phyloP scores from a whole-genome alignment of 345 rosid genomes.

The Sonneratia caseolaris region DNA sequence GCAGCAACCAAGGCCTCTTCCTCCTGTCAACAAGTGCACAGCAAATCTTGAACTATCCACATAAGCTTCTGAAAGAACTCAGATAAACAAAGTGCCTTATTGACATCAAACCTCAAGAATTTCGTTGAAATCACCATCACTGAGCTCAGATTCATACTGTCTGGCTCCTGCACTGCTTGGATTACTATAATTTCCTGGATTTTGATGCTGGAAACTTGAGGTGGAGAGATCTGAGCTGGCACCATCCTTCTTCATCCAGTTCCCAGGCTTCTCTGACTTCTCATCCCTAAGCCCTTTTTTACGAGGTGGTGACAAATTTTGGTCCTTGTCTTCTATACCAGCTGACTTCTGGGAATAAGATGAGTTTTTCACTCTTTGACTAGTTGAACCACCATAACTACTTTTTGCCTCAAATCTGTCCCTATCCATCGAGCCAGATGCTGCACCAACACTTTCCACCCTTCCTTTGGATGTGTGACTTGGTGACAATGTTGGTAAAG shows the following conservation, averaged over 20 bases:
- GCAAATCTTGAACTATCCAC: too few relatives aligned
- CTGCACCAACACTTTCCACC: slow-evolving; percentile 47
- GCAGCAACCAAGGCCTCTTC: slow-evolving; percentile 88
- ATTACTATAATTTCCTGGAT: slow-evolving; percentile 20
- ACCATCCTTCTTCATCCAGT: slow-evolving; percentile 41
- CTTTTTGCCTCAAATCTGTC: slow-evolving; percentile 42
- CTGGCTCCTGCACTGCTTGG: slow-evolving; percentile 33
- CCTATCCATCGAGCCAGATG: slow-evolving; percentile 41
- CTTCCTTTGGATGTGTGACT: slow-evolving; percentile 31
- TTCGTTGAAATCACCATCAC: slow-evolving; percentile 68
- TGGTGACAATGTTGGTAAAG: slow-evolving; percentile 15
- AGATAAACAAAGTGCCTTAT: too few relatives aligned
- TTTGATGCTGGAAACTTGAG: slow-evolving; percentile 34
- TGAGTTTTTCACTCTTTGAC: slow-evolving; percentile 33
- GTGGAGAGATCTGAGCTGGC: slow-evolving; percentile 36
- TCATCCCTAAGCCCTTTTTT: slow-evolving; percentile 71
- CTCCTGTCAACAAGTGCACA: slow-evolving; percentile 18
- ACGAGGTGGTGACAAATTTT: slow-evolving; percentile 70
- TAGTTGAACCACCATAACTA: slow-evolving; percentile 36
- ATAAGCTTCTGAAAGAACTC: too few relatives aligned
- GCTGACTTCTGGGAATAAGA: slow-evolving; percentile 38
- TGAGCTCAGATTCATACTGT: slow-evolving; percentile 40
- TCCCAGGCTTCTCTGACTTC: slow-evolving; percentile 50
- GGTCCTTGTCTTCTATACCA: slow-evolving; percentile 57
- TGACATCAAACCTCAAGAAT: slow-evolving; percentile 40